Percentiles rank a stretch among this genome's conserved stretches.
phyloP scores from a whole-genome alignment of 192 early-diverging fungal species.

The Dispira simplex region DNA sequence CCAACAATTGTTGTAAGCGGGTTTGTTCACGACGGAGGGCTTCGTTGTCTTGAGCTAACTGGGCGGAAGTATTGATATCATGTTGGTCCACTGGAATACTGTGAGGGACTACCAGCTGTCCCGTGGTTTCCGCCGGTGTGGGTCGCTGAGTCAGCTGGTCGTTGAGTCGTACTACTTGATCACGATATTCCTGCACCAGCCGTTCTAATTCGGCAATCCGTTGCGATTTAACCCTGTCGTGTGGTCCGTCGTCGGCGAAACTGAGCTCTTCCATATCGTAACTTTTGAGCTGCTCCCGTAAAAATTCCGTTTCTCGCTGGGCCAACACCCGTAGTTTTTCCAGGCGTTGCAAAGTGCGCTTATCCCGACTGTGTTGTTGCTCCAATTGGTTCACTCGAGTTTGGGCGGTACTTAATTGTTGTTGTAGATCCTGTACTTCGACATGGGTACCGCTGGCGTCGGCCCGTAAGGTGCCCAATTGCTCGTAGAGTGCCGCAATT shows the following conservation, averaged over 20 bases:
- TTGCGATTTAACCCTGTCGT: slow-evolving; percentile 37
- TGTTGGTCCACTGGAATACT: not conserved
- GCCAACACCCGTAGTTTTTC: slow-evolving; percentile 33
- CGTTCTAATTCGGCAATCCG: slow-evolving; percentile 44
- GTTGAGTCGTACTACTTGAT: slow-evolving; percentile 12
- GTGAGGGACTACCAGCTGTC: not conserved
- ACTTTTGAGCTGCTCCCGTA: slow-evolving; percentile 45
- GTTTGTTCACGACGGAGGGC: slow-evolving; percentile 19
- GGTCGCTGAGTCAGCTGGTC: slow-evolving; percentile 14
- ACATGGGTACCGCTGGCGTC: slow-evolving; percentile 17
- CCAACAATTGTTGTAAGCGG: slow-evolving; percentile 19
- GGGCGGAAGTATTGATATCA: slow-evolving; percentile 10
- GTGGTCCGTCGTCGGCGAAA: slow-evolving; percentile 25
- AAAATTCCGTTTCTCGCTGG: slow-evolving; percentile 39
- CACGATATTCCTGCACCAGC: slow-evolving; percentile 32
- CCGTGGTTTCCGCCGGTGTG: not conserved
- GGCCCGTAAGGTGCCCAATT: slow-evolving; percentile 22
- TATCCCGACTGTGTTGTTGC: slow-evolving; percentile 15
- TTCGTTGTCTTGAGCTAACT: slow-evolving; percentile 13
- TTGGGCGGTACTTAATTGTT: slow-evolving; percentile 8
- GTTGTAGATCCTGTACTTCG: slow-evolving; percentile 15
- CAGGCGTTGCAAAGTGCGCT: slow-evolving; percentile 17
- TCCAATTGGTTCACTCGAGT: slow-evolving; percentile 12
- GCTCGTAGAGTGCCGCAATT: slow-evolving; percentile 21
- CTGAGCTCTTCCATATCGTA: slow-evolving; percentile 23